Conservation (phyloP, 768 basidiomycete genomes). For the Pisolithus marmoratus region DNA sequence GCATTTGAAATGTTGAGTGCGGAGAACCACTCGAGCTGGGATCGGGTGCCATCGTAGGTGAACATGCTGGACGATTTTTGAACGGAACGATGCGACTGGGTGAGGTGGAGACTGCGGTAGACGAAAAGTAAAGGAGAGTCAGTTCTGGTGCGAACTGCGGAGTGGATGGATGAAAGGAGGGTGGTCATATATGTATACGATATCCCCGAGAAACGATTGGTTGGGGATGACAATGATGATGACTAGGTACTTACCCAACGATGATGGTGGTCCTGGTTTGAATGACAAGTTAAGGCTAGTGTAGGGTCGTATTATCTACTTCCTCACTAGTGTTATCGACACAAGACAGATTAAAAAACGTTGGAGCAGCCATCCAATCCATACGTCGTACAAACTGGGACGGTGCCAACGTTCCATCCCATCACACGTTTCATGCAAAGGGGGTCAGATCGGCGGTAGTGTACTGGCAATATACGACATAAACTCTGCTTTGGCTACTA, state of each 20-base stretch:
- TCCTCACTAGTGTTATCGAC: neutral
- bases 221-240: slow-evolving; percentile 1
- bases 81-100: slow-evolving; percentile 4
- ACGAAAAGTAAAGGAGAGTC: slow-evolving; percentile 5
- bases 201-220: neutral
- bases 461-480: slow-evolving; percentile 23
- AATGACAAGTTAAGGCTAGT: neutral
- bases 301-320: neutral
- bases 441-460: slow-evolving; percentile 6
- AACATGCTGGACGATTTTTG: slow-evolving; percentile 36
- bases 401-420: slow-evolving; percentile 24
- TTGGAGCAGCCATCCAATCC: neutral
- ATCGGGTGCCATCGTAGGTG: slow-evolving; percentile 55
- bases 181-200: slow-evolving; percentile 1
- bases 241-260: slow-evolving; percentile 15
- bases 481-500: slow-evolving; percentile 8
- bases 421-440: slow-evolving; percentile 7
- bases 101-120: neutral
- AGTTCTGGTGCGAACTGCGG: slow-evolving; percentile 14
- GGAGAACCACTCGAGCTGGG: slow-evolving; percentile 92
- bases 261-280: neutral
- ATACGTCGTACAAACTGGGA: no score
- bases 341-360: neutral
- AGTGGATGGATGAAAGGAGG: slow-evolving; percentile 3
- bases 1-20: slow-evolving; percentile 69